Conservation (phyloP, 768 basidiomycete genomes). For the Rhizopogon vinicolor region DNA sequence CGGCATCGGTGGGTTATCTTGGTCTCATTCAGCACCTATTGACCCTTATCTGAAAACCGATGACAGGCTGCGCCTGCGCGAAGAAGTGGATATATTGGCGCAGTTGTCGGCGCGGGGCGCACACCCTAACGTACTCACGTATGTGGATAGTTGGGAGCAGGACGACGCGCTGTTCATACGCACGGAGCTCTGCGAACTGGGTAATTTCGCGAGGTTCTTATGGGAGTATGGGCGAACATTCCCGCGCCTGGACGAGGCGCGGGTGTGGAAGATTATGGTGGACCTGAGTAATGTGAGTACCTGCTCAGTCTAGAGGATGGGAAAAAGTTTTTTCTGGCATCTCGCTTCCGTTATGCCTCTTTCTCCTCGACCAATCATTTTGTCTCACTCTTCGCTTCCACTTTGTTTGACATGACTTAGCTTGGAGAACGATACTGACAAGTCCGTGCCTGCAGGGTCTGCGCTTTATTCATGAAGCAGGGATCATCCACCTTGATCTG, state of each 20-base stretch:
- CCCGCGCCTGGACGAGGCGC: conserved; percentile 83
- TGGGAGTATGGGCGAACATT: conserved; percentile 85
- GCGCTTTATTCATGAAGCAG: conserved; percentile 81
- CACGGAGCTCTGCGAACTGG: conserved; percentile 91
- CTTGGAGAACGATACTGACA: conserved; percentile 3
- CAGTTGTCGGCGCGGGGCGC: conserved; percentile 51
- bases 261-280: conserved; percentile 93
- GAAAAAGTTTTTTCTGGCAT: conserved; percentile 1
- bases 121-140: conserved; percentile 82
- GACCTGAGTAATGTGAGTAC: conserved; percentile 83
- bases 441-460: conserved; percentile 53
- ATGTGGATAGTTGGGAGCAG: conserved; percentile 96
- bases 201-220: conserved; percentile 87
- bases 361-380: background rate
- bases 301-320: background rate
- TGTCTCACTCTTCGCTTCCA: background rate
- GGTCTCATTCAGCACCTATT: background rate
- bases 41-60: conserved; percentile 6
- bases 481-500: conserved; percentile 91
- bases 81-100: conserved; percentile 91
- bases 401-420: conserved; percentile 18
- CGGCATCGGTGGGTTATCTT: conserved; percentile 70
- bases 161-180: conserved; percentile 84
- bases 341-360: conserved; percentile 1
- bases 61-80: conserved; percentile 74